Evolutionary conservation across 805 yeast genomes (phyloP).

Genomic region (Saccharomycopsis sp.): DNA sequence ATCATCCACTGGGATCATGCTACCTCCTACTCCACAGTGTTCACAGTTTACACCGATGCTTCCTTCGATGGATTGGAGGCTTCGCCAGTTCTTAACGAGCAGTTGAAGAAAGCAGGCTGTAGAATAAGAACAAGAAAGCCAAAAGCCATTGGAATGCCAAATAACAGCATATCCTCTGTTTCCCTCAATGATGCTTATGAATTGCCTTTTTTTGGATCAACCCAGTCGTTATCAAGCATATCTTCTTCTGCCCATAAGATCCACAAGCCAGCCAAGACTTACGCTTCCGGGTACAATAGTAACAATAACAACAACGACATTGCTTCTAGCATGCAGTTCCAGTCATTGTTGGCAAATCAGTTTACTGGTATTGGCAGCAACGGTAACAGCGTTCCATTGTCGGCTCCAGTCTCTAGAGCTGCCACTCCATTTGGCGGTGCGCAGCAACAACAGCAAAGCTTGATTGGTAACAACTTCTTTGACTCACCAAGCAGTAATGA

Average conservation of each 20-base stretch:
- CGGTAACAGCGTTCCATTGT: background rate
- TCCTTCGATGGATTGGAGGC: conserved; percentile 21
- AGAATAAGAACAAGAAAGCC: conserved; percentile 22
- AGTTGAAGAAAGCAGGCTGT: conserved; percentile 21
- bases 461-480: conserved; percentile 1
- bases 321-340: background rate
- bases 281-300: background rate
- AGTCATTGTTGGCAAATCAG: background rate
- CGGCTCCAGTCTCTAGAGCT: conserved; percentile 6
- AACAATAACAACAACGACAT: background rate
- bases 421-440: conserved; percentile 13
- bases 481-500: background rate
- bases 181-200: conserved; percentile 3
- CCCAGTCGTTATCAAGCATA: background rate
- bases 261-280: background rate
- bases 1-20: conserved; percentile 17
- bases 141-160: conserved; percentile 6
- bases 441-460: background rate
- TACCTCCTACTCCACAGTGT: conserved; percentile 13
- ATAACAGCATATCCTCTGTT: background rate
- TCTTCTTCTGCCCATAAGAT: background rate
- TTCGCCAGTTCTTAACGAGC: conserved; percentile 19
- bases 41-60: conserved; percentile 21
- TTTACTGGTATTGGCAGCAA: background rate
- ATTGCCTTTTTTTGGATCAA: background rate